These are phyloP conservation scores for Ascosphaera aggregata DNA, from an alignment of 2,329 filamentous ascomycete species.

Conservation along the genomic window DNA sequence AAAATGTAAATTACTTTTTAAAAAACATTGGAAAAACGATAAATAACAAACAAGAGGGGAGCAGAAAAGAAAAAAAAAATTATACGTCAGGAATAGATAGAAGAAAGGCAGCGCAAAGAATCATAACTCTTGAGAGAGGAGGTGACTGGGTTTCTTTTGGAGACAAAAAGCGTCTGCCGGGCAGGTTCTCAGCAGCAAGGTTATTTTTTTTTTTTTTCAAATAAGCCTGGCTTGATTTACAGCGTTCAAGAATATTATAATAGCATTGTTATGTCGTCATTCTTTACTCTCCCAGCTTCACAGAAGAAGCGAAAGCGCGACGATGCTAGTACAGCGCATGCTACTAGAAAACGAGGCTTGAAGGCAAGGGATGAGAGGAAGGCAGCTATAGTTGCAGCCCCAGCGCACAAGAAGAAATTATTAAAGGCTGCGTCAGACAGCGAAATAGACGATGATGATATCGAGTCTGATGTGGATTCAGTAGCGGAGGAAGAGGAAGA, in stretches of 20 bases:
- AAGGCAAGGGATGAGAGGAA: constrained; percentile 16
- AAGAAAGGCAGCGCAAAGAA: too few relatives aligned
- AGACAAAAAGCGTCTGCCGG: constrained; percentile 4
- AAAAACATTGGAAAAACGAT: too few relatives aligned
- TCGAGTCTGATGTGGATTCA: constrained; percentile 19
- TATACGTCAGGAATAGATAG: too few relatives aligned
- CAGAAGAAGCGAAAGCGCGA: constrained; percentile 78
- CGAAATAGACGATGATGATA: constrained; percentile 45
- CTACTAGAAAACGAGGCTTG: constrained; percentile 22
- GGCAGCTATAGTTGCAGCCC: too few relatives aligned
- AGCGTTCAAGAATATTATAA: too few relatives aligned
- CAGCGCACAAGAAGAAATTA: too few relatives aligned
- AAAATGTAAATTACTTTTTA: too few relatives aligned
- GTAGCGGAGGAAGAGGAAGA: constrained; percentile 20
- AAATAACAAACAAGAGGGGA: too few relatives aligned
- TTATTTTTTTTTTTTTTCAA: too few relatives aligned
- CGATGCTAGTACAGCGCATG: constrained; percentile 18
- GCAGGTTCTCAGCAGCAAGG: constrained; percentile 1
- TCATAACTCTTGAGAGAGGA: constrained; percentile 15
- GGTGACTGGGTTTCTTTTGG: constrained; percentile 2
- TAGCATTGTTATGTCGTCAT: constrained; percentile 83
- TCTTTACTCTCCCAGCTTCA: constrained; percentile 73
- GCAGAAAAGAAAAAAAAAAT: too few relatives aligned
- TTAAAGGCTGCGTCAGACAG: constrained; percentile 81
- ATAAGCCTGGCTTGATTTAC: too few relatives aligned